A percentile compares a stretch with the other conserved stretches of the same genome.
phyloP scores from a whole-genome alignment of 176 grass and related monocot species.

The Oryza coarctata region DNA sequence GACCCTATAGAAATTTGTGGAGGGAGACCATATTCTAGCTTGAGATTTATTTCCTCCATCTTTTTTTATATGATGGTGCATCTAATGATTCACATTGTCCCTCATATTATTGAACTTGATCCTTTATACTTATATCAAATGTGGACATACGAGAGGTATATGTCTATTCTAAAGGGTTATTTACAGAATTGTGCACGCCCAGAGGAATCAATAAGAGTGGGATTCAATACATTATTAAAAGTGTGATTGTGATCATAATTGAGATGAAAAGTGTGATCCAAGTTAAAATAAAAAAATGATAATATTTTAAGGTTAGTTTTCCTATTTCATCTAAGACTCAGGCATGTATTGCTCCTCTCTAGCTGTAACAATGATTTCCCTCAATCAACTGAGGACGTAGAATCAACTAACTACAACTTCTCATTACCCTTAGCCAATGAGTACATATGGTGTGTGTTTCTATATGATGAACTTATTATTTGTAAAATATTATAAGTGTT shows the following conservation, averaged over 20 bases:
- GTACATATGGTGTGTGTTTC: not conserved
- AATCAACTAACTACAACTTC: not conserved
- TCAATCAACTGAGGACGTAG: not conserved
- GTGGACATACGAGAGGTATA: too few species aligned
- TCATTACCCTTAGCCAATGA: not conserved
- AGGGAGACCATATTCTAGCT: too few species aligned
- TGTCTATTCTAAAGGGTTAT: too few species aligned
- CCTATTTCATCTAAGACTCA: not conserved
- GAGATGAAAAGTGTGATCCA: not conserved
- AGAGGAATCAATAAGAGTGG: too few species aligned
- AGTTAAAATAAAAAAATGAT: not conserved
- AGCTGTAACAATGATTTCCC: not conserved
- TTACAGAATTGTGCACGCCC: too few species aligned
- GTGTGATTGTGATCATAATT: not conserved
- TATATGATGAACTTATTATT: not conserved
- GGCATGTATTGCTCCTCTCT: not conserved
- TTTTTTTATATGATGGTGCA: too few species aligned
- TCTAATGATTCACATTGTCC: too few species aligned
- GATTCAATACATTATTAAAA: not conserved
- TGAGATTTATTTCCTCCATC: too few species aligned
- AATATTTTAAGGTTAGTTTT: not conserved
- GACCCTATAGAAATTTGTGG: too few species aligned
- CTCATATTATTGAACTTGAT: too few species aligned
- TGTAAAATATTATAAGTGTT: not conserved
- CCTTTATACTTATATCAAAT: too few species aligned